Evolutionary conservation across 1,139 yeast species (phyloP), one percentile per base, ranked within the genome.

Genomic region (Geotrichum restrictum): DNA sequence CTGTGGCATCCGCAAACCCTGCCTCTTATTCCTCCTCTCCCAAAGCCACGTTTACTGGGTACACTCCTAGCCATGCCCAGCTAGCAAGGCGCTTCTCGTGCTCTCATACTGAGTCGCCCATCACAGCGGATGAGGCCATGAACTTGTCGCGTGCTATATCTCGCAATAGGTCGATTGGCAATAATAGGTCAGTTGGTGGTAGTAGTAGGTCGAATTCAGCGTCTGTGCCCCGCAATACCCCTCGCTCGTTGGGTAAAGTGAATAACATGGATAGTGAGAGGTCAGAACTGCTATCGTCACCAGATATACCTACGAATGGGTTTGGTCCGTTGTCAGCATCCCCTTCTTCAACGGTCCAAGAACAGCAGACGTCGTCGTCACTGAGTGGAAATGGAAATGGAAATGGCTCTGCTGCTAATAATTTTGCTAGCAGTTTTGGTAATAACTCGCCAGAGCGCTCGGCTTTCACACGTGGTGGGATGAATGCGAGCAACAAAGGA

Each of bases 111-210:
- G 45, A 41, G 27, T 14, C 48, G 2, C 48, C 53, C 27, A 63
- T 65, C 41, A 57, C 69, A 3, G 69, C 67, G 29, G 73, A 69
- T 54, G 72, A 69, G 55, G 73, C 73, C 4, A 58, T 69, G 55
- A 69, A 69, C 56, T 59, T 69, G 51, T 63, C 70, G 13, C 62
- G 73, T 11, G 71, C 53, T 24, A 50, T 37, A 3, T 42, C 44
- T 36, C 22, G 40, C 22, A 27, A n/a, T 11, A 21, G n/a, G 40
- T 36, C 40, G 22, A 33, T 39, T 4, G 11, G 39, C 42, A 21
- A n/a, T n/a, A n/a, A 6, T n/a, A n/a, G n/a, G n/a, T n/a, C n/a
- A n/a, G n/a, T n/a, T n/a, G n/a, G n/a, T n/a, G n/a, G n/a, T n/a
- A n/a, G n/a, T n/a, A n/a, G n/a, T n/a, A n/a, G n/a, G n/a, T n/a